Conservation (phyloP, 345 rosid genomes). For the Brassica nigra region DNA sequence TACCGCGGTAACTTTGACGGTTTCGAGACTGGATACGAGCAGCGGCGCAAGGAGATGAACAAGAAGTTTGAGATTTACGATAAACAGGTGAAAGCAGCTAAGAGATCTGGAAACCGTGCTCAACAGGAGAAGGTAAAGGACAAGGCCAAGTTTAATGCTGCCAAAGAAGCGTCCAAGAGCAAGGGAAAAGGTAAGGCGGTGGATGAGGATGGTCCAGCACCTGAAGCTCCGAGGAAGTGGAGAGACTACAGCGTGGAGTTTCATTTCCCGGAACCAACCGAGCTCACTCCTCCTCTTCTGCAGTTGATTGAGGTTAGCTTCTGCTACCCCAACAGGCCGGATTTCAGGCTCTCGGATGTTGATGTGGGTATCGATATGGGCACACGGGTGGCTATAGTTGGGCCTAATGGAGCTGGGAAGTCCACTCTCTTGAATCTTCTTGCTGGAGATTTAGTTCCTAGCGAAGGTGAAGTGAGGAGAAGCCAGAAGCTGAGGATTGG, state of each 20-base stretch:
- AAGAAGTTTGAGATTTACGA: slow-evolving; percentile 74
- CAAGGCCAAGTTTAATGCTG: slow-evolving; percentile 65
- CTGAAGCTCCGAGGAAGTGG: slow-evolving; percentile 91
- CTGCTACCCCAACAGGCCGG: slow-evolving; percentile 77
- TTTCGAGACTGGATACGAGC: slow-evolving; percentile 85
- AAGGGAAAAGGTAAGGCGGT: slow-evolving; percentile 64
- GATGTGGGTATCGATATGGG: slow-evolving; percentile 99
- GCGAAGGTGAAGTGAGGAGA: slow-evolving; percentile 80
- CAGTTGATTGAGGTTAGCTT: slow-evolving; percentile 92
- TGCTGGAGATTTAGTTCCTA: slow-evolving; percentile 83
- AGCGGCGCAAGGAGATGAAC: slow-evolving; percentile 88
- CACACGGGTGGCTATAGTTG: slow-evolving; percentile 89
- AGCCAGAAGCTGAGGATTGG: slow-evolving; percentile 93
- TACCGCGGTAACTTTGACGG: slow-evolving; percentile 89
- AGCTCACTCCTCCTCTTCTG: slow-evolving; percentile 88
- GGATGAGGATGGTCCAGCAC: slow-evolving; percentile 69
- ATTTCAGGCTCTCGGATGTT: slow-evolving; percentile 76
- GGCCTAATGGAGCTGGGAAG: slow-evolving; percentile 97
- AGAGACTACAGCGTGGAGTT: slow-evolving; percentile 89
- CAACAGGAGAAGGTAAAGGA: slow-evolving; percentile 93
- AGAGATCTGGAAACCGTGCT: slow-evolving; percentile 72
- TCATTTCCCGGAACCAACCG: slow-evolving; percentile 96
- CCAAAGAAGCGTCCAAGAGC: slow-evolving; percentile 80
- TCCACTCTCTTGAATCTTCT: slow-evolving; percentile 90
- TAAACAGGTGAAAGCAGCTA: slow-evolving; percentile 88